Conservation (phyloP, 2,329 filamentous ascomycete genomes). For the Metarhizium guizhouense region DNA sequence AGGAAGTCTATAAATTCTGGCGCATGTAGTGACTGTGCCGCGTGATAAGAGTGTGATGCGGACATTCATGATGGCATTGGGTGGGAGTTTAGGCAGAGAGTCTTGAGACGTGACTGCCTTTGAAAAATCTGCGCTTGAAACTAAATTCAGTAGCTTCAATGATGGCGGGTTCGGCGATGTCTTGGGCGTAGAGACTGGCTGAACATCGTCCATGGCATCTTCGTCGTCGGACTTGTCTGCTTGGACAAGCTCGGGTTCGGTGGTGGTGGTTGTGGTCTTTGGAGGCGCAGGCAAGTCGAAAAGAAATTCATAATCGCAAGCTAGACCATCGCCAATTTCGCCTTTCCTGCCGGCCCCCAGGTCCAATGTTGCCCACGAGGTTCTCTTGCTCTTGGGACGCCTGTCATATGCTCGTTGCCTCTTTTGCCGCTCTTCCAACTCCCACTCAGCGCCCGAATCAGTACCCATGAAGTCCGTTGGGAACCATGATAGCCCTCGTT, state of each 20-base stretch:
- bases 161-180: neutral
- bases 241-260: constrained; percentile 2
- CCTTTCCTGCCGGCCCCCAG: constrained; percentile 67
- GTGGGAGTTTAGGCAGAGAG: constrained; percentile 15
- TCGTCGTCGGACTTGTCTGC: constrained; percentile 7
- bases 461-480: constrained; percentile 79
- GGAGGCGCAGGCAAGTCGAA: constrained; percentile 26
- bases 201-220: constrained; percentile 24
- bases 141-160: constrained; percentile 13
- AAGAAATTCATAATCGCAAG: constrained; percentile 75
- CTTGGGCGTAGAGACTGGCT: constrained; percentile 3
- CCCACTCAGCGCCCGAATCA: constrained; percentile 69
- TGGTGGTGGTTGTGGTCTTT: constrained; percentile 4
- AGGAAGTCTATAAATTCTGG: constrained; percentile 80
- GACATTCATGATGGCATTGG: constrained; percentile 46
- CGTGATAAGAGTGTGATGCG: constrained; percentile 58
- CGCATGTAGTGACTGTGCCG: constrained; percentile 62
- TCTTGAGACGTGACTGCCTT: constrained; percentile 14
- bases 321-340: constrained; percentile 73
- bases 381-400: constrained; percentile 72
- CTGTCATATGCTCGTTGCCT: constrained; percentile 71
- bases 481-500: constrained; percentile 72
- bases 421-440: constrained; percentile 56
- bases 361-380: constrained; percentile 65
- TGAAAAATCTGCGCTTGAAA: constrained; percentile 22